A percentile compares a stretch with the other conserved stretches of the same genome.
These are phyloP conservation scores for Seiridium cupressi DNA, from an alignment of 2,329 filamentous ascomycete genomes.

Conservation along the genomic window DNA sequence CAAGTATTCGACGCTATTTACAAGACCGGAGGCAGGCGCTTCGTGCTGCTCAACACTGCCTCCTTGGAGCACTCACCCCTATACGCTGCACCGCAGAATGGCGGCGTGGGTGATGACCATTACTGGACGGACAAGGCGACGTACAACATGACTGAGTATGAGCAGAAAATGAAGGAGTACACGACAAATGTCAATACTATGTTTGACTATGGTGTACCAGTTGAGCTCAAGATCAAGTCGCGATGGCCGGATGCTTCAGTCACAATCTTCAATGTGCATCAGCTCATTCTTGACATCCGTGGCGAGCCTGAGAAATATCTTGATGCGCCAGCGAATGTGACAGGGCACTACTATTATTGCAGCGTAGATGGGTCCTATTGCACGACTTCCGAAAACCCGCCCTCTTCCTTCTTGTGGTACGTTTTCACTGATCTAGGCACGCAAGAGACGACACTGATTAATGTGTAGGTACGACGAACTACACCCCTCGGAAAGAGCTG, in stretches of 20 bases:
- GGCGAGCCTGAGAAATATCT: conserved; percentile 60
- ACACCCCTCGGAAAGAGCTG: conserved; percentile 67
- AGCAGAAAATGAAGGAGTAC: conserved; percentile 49
- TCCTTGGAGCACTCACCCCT: conserved; percentile 67
- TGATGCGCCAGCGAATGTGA: conserved; percentile 61
- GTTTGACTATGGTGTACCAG: conserved; percentile 48
- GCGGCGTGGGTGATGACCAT: conserved; percentile 37
- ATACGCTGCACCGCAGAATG: conserved; percentile 52
- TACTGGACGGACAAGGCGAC: conserved; percentile 45
- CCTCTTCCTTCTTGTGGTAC: conserved; percentile 68
- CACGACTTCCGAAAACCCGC: conserved; percentile 33
- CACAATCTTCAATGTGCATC: conserved; percentile 66
- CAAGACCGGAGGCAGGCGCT: conserved; percentile 63
- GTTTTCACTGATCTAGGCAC: conserved; percentile 3
- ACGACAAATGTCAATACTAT: conserved; percentile 47
- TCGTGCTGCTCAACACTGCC: conserved; percentile 68
- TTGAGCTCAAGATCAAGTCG: conserved; percentile 38
- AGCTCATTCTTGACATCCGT: conserved; percentile 64
- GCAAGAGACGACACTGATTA: conserved; percentile 1
- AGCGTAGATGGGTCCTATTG: conserved; percentile 30
- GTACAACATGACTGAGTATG: conserved; percentile 46
- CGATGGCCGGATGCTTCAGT: conserved; percentile 60
- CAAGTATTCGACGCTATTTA: conserved; percentile 62
- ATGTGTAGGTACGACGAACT: conserved; percentile 58
- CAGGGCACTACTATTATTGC: conserved; percentile 58